Percentiles rank a stretch among this genome's conserved stretches.
Conservation (phyloP, 148 eudicot species). For the Fagopyrum homotropicum region DNA sequence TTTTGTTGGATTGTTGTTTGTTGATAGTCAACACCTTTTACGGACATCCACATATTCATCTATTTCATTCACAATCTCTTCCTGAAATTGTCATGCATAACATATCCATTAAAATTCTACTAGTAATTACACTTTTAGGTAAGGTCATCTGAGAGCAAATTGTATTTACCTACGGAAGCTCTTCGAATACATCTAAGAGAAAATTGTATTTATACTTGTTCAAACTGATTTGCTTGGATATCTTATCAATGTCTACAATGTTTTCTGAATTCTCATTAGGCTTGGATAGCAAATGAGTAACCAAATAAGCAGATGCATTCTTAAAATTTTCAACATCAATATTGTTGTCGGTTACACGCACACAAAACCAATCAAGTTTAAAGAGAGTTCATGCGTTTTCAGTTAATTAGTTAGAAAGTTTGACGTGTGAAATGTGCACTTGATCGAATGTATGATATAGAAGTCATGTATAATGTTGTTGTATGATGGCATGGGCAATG, state of each 20-base stretch:
- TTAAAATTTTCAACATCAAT: no score
- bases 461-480: no score
- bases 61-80: conserved; percentile 96
- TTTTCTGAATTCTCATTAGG: conserved; percentile 21
- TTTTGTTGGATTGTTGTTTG: not conserved
- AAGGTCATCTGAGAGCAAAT: not conserved
- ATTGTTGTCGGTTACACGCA: no score
- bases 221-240: not conserved
- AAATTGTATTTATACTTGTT: conserved; percentile 23
- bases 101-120: not conserved
- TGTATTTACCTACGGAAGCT: conserved; percentile 70
- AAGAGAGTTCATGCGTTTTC: no score
- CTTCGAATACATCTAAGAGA: conserved; percentile 97
- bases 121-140: not conserved
- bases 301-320: conserved; percentile 20
- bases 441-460: no score
- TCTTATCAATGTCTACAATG: conserved; percentile 16
- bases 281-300: conserved; percentile 45
- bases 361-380: no score
- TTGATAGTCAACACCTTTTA: conserved; percentile 43
- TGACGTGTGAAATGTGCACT: no score
- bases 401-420: no score
- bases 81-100: conserved; percentile 39
- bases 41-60: conserved; percentile 95
- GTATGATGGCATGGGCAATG: no score